Conservation (phyloP, 2,329 filamentous ascomycete species). For the Alternaria ethzedia region DNA sequence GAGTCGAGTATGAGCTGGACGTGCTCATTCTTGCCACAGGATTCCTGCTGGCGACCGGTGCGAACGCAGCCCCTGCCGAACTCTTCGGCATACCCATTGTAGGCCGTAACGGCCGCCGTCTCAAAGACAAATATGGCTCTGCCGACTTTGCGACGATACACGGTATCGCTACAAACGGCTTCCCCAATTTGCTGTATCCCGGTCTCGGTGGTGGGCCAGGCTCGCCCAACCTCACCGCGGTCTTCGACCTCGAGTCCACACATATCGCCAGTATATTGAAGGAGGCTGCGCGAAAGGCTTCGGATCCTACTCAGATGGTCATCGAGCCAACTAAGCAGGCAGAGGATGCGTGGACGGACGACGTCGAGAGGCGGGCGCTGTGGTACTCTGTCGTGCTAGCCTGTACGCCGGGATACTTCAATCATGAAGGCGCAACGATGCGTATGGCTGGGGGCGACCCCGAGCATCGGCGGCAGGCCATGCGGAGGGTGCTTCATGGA, state of each 20-base stretch:
- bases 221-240: neutral
- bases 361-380: constrained; percentile 5
- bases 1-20: constrained; percentile 56
- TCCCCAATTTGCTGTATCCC: constrained; percentile 24
- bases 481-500: constrained; percentile 8
- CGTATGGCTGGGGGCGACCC: neutral
- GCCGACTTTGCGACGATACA: constrained; percentile 55
- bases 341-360: constrained; percentile 10
- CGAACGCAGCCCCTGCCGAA: constrained; percentile 25
- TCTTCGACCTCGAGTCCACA: constrained; percentile 1
- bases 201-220: neutral
- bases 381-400: constrained; percentile 9
- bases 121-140: constrained; percentile 55
- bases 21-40: constrained; percentile 55
- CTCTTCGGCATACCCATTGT: constrained; percentile 40
- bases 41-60: constrained; percentile 33
- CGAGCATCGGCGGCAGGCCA: neutral
- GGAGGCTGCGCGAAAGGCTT: neutral
- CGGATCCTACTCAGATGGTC: neutral
- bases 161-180: constrained; percentile 18
- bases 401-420: constrained; percentile 22
- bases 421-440: constrained; percentile 7
- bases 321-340: constrained; percentile 9
- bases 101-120: constrained; percentile 52
- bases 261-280: constrained; percentile 4